Conservation (phyloP, 805 yeast genomes). For the Schwanniomyces polymorphus region DNA sequence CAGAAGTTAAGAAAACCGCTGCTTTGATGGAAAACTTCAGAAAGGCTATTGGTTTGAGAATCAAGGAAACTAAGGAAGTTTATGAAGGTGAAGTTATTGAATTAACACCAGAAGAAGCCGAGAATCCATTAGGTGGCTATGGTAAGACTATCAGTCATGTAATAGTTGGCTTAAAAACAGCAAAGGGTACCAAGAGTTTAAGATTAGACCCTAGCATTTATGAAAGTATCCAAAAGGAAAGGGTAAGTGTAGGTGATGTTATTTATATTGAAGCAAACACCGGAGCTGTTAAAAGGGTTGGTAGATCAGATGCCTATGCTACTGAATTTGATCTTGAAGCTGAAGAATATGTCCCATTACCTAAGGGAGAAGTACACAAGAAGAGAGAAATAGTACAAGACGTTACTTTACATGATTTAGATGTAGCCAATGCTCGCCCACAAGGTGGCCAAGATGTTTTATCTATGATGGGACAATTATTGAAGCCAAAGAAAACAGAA, state of each 20-base stretch:
- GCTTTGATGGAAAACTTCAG: constrained; percentile 95
- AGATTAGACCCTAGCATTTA: constrained; percentile 91
- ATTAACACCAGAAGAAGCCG: constrained; percentile 92
- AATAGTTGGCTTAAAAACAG: constrained; percentile 88
- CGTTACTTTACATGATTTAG: constrained; percentile 93
- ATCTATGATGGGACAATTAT: constrained; percentile 94
- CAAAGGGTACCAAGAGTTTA: constrained; percentile 85
- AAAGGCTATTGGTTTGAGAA: constrained; percentile 92
- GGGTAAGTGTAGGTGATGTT: constrained; percentile 93
- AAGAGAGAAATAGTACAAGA: constrained; percentile 98
- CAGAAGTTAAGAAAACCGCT: constrained; percentile 97
- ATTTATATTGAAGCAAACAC: constrained; percentile 96
- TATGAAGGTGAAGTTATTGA: constrained; percentile 98
- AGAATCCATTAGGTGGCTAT: constrained; percentile 95
- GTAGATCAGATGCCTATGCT: constrained; percentile 97
- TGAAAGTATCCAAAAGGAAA: constrained; percentile 92
- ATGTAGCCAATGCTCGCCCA: constrained; percentile 94
- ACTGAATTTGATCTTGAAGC: constrained; percentile 98
- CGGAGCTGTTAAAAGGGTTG: constrained; percentile 95
- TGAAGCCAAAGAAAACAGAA: constrained; percentile 95
- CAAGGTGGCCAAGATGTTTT: constrained; percentile 96
- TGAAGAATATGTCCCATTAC: constrained; percentile 96
- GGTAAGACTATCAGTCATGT: constrained; percentile 97
- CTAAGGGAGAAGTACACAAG: constrained; percentile 98
- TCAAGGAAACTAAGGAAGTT: constrained; percentile 95